Base-by-base conservation (phyloP, 768 basidiomycete species). In the Suillus fuscotomentosus region DNA sequence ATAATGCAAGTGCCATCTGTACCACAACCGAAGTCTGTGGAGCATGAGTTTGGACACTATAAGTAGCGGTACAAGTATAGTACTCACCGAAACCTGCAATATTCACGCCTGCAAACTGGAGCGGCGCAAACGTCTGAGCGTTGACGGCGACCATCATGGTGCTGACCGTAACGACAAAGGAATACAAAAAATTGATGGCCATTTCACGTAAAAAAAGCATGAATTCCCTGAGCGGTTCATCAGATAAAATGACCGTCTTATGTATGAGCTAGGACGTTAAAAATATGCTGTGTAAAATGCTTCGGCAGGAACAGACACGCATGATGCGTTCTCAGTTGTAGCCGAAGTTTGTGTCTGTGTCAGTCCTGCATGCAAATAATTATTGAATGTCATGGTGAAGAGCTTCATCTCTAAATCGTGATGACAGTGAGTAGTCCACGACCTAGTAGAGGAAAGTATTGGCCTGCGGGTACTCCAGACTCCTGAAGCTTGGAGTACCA, bases 21-120 rank as follows among this genome's bases (percentile, higher is more conserved):
- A 60, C 76, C 75, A 65, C 83, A 83, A 24, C 84, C 82, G 66
- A 86, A 86, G 70, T 86, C 71, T 73, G 39, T 9, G 60, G 31
- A 43, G 47, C 38, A 27, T 3, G 9, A 17, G 27, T 36, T 15
- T 41, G 36, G 24, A 45, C 5, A 62, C 14, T 10, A 39, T 42
- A 31, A 61, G 24, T 38, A n/a, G 24, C 1, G 3, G 10, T 41
- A 41, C 24, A 9, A 20, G 24, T 20, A 48, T 17, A n/a, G 8
- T 3, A 41, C 57, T 20, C 54, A 71, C 73, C 85, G 65, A 84
- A 85, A 2, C 85, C 84, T 36, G 84, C 76, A 60, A 86, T 85
- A 68, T 86, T 85, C 31, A 86, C 77, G 54, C 85, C 83, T 13
- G 75, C 75, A 62, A 79, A 79, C 51, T 69, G 69, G 31, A 84